phyloP scores from a whole-genome alignment of 2,329 filamentous ascomycete genomes.

The Colletotrichum liriopes region DNA sequence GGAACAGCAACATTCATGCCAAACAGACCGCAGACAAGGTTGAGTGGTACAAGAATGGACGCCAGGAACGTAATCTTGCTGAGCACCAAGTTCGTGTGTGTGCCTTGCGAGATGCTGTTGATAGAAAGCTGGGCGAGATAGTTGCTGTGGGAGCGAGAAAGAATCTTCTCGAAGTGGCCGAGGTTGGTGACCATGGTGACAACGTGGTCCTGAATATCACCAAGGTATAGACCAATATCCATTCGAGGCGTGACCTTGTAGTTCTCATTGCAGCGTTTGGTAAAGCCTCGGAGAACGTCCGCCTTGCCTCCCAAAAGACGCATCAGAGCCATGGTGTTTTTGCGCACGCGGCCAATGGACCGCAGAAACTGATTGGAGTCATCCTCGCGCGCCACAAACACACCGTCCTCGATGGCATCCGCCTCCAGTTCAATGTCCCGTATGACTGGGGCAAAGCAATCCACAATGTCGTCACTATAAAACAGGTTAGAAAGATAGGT shows the following conservation, averaged over 20 bases:
- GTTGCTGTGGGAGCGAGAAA: conserved; percentile 93
- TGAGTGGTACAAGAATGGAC: conserved; percentile 96
- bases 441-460: conserved; percentile 93
- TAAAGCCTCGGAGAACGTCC: conserved; percentile 98
- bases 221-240: conserved; percentile 96
- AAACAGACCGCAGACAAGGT: conserved; percentile 89
- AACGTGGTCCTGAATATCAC: conserved; percentile 98
- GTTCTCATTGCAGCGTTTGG: conserved; percentile 98
- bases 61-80: conserved; percentile 96
- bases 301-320: conserved; percentile 96
- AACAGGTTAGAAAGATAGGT: conserved; percentile 46
- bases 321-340: conserved; percentile 94
- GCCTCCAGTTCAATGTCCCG: conserved; percentile 89
- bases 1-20: conserved; percentile 90
- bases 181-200: conserved; percentile 99
- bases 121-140: conserved; percentile 96
- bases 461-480: conserved; percentile 91
- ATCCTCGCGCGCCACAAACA: conserved; percentile 91
- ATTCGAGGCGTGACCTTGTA: conserved; percentile 95
- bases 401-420: conserved; percentile 94
- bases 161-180: conserved; percentile 96
- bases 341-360: conserved; percentile 90
- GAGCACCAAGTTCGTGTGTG: conserved; percentile 88
- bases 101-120: conserved; percentile 90
- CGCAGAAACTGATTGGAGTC: conserved; percentile 91